These are phyloP conservation scores for Cadophora sp. DNA, from an alignment of 2,329 filamentous ascomycete genomes.

Conservation along the genomic window DNA sequence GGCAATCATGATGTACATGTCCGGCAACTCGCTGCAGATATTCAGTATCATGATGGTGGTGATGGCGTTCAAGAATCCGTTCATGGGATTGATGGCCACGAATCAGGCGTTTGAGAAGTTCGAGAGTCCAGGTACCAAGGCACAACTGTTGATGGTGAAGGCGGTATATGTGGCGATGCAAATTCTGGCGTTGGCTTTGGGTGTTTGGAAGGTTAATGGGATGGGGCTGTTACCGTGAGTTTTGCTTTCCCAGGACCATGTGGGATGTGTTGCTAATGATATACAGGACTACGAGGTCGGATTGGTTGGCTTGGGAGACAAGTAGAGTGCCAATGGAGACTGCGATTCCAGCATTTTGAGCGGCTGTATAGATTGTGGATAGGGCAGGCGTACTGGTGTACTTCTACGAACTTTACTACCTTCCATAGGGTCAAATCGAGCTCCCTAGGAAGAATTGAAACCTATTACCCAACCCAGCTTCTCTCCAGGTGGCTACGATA, in stretches of 20 bases:
- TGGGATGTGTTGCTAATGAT: constrained; percentile 35
- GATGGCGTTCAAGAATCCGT: constrained; percentile 97
- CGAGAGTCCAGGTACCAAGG: constrained; percentile 79
- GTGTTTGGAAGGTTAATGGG: constrained; percentile 94
- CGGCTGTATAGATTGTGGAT: background rate
- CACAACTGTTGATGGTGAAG: constrained; percentile 82
- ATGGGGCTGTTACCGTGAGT: constrained; percentile 94
- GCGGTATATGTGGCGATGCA: constrained; percentile 88
- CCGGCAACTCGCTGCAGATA: constrained; percentile 95
- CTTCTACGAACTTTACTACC: background rate
- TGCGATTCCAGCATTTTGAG: constrained; percentile 46
- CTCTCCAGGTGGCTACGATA: background rate
- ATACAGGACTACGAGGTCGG: constrained; percentile 85
- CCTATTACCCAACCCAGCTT: background rate
- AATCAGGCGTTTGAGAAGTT: constrained; percentile 91
- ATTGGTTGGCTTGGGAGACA: constrained; percentile 95
- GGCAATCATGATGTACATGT: constrained; percentile 99
- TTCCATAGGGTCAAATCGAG: background rate
- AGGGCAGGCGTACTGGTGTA: background rate
- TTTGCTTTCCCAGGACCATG: background rate
- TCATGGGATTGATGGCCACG: constrained; percentile 82
- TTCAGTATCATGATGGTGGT: constrained; percentile 99
- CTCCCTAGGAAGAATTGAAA: background rate
- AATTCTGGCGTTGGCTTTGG: constrained; percentile 79
- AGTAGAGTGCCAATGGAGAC: constrained; percentile 45